phyloP scores from a whole-genome alignment of 2,329 filamentous ascomycete genomes.

The Beauveria pseudobassiana region DNA sequence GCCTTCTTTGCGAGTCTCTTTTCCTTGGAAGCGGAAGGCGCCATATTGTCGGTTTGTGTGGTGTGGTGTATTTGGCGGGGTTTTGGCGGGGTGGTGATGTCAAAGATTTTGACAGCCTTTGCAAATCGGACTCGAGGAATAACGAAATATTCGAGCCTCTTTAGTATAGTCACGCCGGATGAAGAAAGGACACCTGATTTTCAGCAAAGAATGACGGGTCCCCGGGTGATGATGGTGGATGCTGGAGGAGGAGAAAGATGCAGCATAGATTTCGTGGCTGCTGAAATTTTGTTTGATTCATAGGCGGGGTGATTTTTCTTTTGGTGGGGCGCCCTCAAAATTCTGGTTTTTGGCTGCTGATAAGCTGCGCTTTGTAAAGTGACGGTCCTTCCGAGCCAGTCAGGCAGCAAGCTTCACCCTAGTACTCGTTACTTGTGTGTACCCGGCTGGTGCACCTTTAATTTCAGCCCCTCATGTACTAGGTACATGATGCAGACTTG shows the following conservation, averaged over 20 bases:
- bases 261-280: conserved; percentile 8
- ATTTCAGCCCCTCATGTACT: not conserved
- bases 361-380: not conserved
- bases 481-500: not conserved
- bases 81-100: not conserved
- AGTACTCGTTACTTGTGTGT: not conserved
- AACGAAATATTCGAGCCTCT: conserved; percentile 5
- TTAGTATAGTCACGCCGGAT: not conserved
- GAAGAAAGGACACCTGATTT: not conserved
- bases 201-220: conserved; percentile 7
- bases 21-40: conserved; percentile 64
- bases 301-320: conserved; percentile 35
- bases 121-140: conserved; percentile 1
- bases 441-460: not conserved
- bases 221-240: conserved; percentile 14
- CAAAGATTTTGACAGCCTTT: not conserved
- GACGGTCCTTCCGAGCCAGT: conserved; percentile 10
- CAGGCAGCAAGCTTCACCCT: conserved; percentile 1
- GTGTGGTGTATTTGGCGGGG: conserved; percentile 12
- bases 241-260: conserved; percentile 8
- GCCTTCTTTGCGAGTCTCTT: conserved; percentile 66
- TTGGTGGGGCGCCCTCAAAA: conserved; percentile 29
- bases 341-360: conserved; percentile 14
- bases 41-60: conserved; percentile 42
- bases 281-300: conserved; percentile 13